Conservation (phyloP, 306 rosid genomes). For the Senna tora region DNA sequence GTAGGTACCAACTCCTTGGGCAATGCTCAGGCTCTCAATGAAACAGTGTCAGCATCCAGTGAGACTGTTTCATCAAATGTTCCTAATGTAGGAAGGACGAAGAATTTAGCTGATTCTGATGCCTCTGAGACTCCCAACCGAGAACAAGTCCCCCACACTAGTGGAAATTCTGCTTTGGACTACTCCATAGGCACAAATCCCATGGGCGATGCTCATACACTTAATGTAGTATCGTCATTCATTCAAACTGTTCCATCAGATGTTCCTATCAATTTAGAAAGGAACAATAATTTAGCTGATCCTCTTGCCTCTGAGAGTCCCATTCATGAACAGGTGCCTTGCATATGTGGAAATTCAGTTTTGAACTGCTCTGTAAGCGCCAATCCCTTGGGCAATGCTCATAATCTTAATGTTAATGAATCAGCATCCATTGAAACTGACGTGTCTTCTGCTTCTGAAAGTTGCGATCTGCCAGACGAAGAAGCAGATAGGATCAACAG, state of each 20-base stretch:
- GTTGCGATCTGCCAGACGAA: slow-evolving; percentile 43
- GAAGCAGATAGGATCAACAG: slow-evolving; percentile 45
- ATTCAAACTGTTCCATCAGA: slow-evolving; percentile 23
- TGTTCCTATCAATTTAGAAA: neutral
- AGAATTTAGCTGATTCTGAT: slow-evolving; percentile 32
- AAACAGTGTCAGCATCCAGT: slow-evolving; percentile 46
- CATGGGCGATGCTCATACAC: slow-evolving; percentile 25
- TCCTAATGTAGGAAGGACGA: neutral
- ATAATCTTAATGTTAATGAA: slow-evolving; percentile 36
- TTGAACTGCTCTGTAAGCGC: slow-evolving; percentile 42
- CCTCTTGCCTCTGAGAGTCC: slow-evolving; percentile 37
- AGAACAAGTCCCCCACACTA: slow-evolving; percentile 43
- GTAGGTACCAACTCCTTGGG: slow-evolving; percentile 28
- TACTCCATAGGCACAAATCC: slow-evolving; percentile 34
- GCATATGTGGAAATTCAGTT: slow-evolving; percentile 37
- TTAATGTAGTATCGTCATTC: slow-evolving; percentile 47
- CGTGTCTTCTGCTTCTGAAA: slow-evolving; percentile 42
- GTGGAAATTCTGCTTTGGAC: slow-evolving; percentile 46
- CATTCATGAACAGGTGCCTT: slow-evolving; percentile 44
- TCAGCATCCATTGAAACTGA: slow-evolving; percentile 45
- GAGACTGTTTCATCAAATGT: neutral
- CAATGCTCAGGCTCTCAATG: slow-evolving; percentile 31
- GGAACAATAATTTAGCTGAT: slow-evolving; percentile 24
- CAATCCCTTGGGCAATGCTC: slow-evolving; percentile 25
- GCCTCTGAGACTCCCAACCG: slow-evolving; percentile 32